Conservation (phyloP, 768 basidiomycete genomes). For the Leccinum arenicola region DNA sequence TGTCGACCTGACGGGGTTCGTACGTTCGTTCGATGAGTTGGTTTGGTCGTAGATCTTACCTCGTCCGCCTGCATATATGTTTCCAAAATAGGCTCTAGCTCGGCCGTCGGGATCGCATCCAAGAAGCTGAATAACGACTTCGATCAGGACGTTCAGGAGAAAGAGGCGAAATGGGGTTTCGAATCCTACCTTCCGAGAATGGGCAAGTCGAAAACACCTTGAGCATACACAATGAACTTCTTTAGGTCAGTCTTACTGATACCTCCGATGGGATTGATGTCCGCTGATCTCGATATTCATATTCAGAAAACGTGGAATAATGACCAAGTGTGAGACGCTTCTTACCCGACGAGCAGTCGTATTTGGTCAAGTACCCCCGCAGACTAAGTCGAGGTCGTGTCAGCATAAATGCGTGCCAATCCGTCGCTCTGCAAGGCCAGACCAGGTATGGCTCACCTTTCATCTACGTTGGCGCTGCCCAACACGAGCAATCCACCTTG, state of each 20-base stretch:
- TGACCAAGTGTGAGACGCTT: not conserved
- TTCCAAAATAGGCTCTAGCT: conserved; percentile 92
- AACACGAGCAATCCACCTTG: conserved; percentile 86
- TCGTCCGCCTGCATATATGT: conserved; percentile 96
- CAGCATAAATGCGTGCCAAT: not conserved
- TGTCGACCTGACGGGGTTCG: conserved; percentile 64
- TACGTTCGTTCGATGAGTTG: not conserved
- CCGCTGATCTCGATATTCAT: conserved; percentile 49
- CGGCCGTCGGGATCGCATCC: conserved; percentile 90
- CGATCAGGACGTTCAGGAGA: not conserved
- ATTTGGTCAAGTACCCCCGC: conserved; percentile 96
- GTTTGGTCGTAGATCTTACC: conserved; percentile 39
- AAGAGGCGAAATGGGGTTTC: not conserved
- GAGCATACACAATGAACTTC: conserved; percentile 88
- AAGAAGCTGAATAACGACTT: conserved; percentile 62
- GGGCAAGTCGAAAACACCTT: conserved; percentile 76
- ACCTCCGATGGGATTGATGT: conserved; percentile 97
- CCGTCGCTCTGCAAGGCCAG: not conserved
- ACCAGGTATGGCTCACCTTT: conserved; percentile 56
- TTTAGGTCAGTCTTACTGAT: conserved; percentile 98
- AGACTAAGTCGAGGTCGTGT: conserved; percentile 47
- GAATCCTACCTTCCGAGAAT: conserved; percentile 65
- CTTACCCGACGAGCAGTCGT: conserved; percentile 89
- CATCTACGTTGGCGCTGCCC: conserved; percentile 98
- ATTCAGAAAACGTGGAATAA: not conserved